A percentile compares a stretch with the other conserved stretches of the same genome.
Conservation (phyloP, 2,329 filamentous ascomycete species). For the Phialophora expanda region DNA sequence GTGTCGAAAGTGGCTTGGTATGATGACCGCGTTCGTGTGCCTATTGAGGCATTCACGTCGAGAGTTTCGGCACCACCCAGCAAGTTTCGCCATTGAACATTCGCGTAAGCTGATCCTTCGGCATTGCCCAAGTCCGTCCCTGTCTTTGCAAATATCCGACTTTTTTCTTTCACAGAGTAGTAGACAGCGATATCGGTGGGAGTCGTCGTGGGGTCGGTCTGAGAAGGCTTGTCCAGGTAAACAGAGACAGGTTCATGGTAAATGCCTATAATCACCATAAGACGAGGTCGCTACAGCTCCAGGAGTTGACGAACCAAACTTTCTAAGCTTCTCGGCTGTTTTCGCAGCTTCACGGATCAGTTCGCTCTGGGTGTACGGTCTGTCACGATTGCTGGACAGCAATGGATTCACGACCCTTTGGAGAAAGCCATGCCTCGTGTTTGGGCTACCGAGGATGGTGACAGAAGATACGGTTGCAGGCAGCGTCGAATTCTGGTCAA, state of each 20-base stretch:
- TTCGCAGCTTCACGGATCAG: slow-evolving; percentile 74
- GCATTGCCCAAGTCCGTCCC: slow-evolving; percentile 93
- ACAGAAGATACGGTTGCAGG: slow-evolving; percentile 88
- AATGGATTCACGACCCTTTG: slow-evolving; percentile 79
- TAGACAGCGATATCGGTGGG: slow-evolving; percentile 82
- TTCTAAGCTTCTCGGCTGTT: slow-evolving; percentile 74
- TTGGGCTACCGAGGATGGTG: slow-evolving; percentile 77
- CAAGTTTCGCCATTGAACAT: slow-evolving; percentile 85
- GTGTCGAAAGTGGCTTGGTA: slow-evolving; percentile 86
- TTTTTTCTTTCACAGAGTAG: slow-evolving; percentile 77
- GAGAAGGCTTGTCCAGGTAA: slow-evolving; percentile 77
- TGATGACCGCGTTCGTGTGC: slow-evolving; percentile 86
- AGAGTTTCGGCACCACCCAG: slow-evolving; percentile 92
- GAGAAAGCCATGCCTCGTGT: slow-evolving; percentile 84
- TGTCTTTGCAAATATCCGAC: slow-evolving; percentile 85
- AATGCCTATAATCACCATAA: slow-evolving; percentile 65
- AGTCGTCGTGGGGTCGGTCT: slow-evolving; percentile 69
- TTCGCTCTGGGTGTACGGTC: slow-evolving; percentile 77
- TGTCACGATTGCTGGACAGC: slow-evolving; percentile 69
- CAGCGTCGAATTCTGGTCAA: slow-evolving; percentile 80
- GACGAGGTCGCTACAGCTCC: slow-evolving; percentile 1
- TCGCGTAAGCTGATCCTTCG: slow-evolving; percentile 91
- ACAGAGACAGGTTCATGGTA: slow-evolving; percentile 83
- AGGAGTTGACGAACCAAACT: slow-evolving; percentile 66
- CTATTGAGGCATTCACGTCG: slow-evolving; percentile 82